These are phyloP conservation scores for Phytopythium boreale DNA, from an alignment of 352 stramenopile genomes.

Conservation along the genomic window DNA sequence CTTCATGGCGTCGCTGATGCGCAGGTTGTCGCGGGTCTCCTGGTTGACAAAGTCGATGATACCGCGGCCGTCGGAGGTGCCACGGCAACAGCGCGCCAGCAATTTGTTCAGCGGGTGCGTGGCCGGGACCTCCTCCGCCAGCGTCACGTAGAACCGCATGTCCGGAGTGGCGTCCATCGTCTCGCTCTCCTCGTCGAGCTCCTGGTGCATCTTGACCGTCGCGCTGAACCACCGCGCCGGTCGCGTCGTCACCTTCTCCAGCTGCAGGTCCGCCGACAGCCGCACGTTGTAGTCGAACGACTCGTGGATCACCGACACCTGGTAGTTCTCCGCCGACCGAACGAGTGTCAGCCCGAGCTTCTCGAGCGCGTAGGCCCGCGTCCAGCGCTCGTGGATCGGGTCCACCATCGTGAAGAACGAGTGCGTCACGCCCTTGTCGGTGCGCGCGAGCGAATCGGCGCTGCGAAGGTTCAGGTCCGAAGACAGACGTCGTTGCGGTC, in stretches of 20 bases:
- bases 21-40: slow-evolving; percentile 30
- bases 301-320: slow-evolving; percentile 61
- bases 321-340: slow-evolving; percentile 40
- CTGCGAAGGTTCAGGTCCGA: slow-evolving; percentile 31
- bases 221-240: slow-evolving; percentile 71
- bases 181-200: slow-evolving; percentile 54
- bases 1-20: slow-evolving; percentile 50
- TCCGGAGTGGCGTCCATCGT: slow-evolving; percentile 71
- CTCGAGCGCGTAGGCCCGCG: slow-evolving; percentile 38
- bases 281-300: slow-evolving; percentile 65
- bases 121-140: slow-evolving; percentile 50
- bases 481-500: slow-evolving; percentile 7
- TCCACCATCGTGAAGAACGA: slow-evolving; percentile 78
- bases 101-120: slow-evolving; percentile 41
- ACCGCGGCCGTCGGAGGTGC: slow-evolving; percentile 34
- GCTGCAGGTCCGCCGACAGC: slow-evolving; percentile 47
- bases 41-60: slow-evolving; percentile 54
- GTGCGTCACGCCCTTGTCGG: slow-evolving; percentile 69
- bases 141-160: slow-evolving; percentile 75
- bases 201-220: slow-evolving; percentile 82
- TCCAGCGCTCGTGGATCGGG: slow-evolving; percentile 21
- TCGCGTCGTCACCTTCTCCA: slow-evolving; percentile 59
- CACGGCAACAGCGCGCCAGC: slow-evolving; percentile 29
- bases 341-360: slow-evolving; percentile 40
- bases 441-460: slow-evolving; percentile 26